phyloP scores from a whole-genome alignment of 1,139 yeast species.

The Yamadazyma kanchanaburiensis region DNA sequence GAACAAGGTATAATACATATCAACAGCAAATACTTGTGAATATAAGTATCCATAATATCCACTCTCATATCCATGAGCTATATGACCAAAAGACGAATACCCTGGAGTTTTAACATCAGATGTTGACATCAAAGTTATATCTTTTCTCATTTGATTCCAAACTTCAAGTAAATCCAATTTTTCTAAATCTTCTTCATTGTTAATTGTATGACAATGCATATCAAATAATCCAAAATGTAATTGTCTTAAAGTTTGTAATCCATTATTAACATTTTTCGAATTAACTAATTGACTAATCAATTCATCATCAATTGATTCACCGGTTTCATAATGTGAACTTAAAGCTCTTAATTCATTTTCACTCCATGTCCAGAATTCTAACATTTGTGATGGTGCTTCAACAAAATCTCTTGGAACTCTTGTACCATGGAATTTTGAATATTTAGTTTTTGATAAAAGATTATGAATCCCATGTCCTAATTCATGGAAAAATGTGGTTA shows the following conservation, averaged over 20 bases:
- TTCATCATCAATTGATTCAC: constrained; percentile 55
- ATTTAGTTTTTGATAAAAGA: constrained; percentile 61
- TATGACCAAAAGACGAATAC: constrained; percentile 75
- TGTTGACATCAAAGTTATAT: constrained; percentile 53
- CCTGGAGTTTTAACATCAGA: constrained; percentile 60
- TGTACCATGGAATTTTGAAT: constrained; percentile 71
- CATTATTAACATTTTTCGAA: constrained; percentile 76
- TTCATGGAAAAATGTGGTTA: constrained; percentile 84
- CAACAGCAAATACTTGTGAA: constrained; percentile 83
- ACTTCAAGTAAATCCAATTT: constrained; percentile 44
- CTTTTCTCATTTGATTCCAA: constrained; percentile 66
- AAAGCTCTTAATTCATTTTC: constrained; percentile 53
- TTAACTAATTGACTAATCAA: constrained; percentile 58
- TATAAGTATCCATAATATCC: constrained; percentile 87
- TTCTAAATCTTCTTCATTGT: constrained; percentile 35
- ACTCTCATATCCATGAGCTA: constrained; percentile 81
- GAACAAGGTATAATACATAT: constrained; percentile 74
- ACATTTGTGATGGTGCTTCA: constrained; percentile 87
- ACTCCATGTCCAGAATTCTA: constrained; percentile 89
- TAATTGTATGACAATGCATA: constrained; percentile 61
- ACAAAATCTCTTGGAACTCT: constrained; percentile 81
- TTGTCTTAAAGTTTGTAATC: constrained; percentile 67
- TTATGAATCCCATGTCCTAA: constrained; percentile 88
- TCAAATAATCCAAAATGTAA: constrained; percentile 77
- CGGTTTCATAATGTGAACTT: constrained; percentile 65